Evolutionary conservation across 257 asterid species (phyloP).

Genomic region (Paulownia fortunei): DNA sequence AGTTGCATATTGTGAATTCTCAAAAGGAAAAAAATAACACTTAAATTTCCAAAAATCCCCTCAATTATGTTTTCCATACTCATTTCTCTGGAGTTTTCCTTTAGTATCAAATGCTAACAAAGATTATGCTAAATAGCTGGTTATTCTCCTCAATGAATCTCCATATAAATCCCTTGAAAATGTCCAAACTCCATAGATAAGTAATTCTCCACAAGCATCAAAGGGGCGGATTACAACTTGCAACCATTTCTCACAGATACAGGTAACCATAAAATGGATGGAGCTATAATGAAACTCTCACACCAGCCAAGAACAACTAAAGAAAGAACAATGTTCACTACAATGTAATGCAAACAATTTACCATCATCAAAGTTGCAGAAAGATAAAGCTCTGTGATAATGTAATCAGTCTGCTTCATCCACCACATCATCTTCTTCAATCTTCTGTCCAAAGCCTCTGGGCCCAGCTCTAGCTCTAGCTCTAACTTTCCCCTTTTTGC

Average conservation of each 20-base stretch:
- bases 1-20: neutral
- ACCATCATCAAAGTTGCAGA: neutral
- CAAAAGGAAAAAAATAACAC: neutral
- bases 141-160: neutral
- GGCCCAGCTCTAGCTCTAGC: constrained; percentile 68
- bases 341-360: constrained; percentile 1
- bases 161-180: neutral
- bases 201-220: neutral
- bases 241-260: neutral
- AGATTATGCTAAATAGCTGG: neutral
- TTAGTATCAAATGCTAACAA: neutral
- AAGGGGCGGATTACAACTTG: neutral
- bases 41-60: neutral
- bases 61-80: neutral
- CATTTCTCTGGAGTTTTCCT: neutral
- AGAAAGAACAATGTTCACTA: neutral
- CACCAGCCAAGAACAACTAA: neutral
- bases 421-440: constrained; percentile 43
- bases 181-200: neutral
- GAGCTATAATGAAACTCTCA: neutral
- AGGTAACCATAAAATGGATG: neutral
- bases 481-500: constrained; percentile 54
- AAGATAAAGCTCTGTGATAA: neutral
- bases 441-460: constrained; percentile 86
- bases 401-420: constrained; percentile 34